Percentiles rank a stretch among this genome's conserved stretches.
phyloP scores from a whole-genome alignment of 2,329 filamentous ascomycete genomes.

The Sporothrix protearum region DNA sequence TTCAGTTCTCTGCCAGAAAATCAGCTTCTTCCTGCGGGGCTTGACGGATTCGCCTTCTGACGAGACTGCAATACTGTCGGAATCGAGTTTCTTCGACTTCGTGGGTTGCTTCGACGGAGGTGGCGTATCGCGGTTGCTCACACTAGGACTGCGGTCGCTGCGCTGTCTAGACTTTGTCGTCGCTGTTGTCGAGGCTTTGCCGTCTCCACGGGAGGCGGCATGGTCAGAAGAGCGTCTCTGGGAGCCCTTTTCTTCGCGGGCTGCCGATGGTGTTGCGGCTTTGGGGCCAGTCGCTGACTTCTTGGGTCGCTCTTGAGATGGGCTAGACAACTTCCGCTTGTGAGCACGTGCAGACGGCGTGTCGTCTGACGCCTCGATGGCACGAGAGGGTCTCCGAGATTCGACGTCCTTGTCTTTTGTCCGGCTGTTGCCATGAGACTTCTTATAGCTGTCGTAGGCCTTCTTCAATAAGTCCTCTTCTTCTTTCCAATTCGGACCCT shows the following conservation, averaged over 20 bases:
- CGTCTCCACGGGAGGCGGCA: slow-evolving; percentile 44
- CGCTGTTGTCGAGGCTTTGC: slow-evolving; percentile 45
- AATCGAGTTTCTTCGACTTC: slow-evolving; percentile 53
- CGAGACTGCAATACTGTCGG: slow-evolving; percentile 50
- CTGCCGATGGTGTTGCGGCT: slow-evolving; percentile 37
- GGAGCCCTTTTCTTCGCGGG: slow-evolving; percentile 45
- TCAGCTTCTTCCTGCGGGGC: slow-evolving; percentile 60
- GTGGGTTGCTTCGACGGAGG: slow-evolving; percentile 47
- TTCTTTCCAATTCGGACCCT: slow-evolving; percentile 84
- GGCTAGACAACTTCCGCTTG: slow-evolving; percentile 50
- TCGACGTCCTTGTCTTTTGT: slow-evolving; percentile 49
- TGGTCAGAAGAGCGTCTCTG: slow-evolving; percentile 36
- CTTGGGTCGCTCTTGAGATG: slow-evolving; percentile 44
- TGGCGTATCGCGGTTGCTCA: slow-evolving; percentile 52
- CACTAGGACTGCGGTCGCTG: slow-evolving; percentile 44
- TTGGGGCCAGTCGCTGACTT: slow-evolving; percentile 38
- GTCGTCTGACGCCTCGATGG: slow-evolving; percentile 47
- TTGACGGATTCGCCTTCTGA: slow-evolving; percentile 58
- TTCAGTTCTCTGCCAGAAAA: slow-evolving; percentile 63
- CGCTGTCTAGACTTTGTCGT: slow-evolving; percentile 22
- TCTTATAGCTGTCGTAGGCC: slow-evolving; percentile 64
- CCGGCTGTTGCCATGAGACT: slow-evolving; percentile 43
- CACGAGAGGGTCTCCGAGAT: slow-evolving; percentile 42
- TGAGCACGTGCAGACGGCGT: slow-evolving; percentile 34
- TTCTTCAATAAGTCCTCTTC: slow-evolving; percentile 78